These are phyloP conservation scores for Potentilla sterilis DNA, from an alignment of 306 rosid genomes.

Conservation along the genomic window DNA sequence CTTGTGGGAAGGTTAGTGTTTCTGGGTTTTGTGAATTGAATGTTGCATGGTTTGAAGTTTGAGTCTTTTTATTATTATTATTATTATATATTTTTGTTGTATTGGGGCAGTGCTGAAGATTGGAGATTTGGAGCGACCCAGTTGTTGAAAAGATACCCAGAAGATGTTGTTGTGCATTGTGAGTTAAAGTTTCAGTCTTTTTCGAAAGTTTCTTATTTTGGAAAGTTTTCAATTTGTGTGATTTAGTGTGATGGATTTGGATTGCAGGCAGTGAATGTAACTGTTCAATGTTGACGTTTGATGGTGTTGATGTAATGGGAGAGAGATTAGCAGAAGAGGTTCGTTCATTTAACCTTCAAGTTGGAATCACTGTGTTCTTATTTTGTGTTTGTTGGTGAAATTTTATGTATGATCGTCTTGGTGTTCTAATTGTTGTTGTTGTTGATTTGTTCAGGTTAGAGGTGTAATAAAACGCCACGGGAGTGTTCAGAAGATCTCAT, in stretches of 20 bases:
- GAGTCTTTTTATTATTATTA: not conserved
- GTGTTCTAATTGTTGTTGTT: not conserved
- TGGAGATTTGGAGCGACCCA: conserved; percentile 79
- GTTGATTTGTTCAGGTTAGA: conserved; percentile 45
- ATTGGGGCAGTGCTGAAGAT: conserved; percentile 55
- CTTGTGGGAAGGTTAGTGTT: conserved; percentile 63
- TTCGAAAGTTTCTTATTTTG: not conserved
- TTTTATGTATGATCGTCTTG: not conserved
- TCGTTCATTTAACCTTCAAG: not conserved
- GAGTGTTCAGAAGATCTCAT: conserved; percentile 66
- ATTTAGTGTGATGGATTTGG: conserved; percentile 11
- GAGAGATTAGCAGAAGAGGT: conserved; percentile 86
- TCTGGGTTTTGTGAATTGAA: not conserved
- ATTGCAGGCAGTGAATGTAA: conserved; percentile 82
- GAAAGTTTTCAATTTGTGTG: not conserved
- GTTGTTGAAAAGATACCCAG: conserved; percentile 54
- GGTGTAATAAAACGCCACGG: conserved; percentile 58
- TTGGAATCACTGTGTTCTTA: not conserved
- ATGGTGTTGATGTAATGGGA: conserved; percentile 88
- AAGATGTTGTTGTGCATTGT: conserved; percentile 77
- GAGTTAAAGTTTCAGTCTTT: conserved; percentile 27
- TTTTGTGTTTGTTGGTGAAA: not conserved
- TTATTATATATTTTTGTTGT: too few relatives aligned
- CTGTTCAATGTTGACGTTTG: conserved; percentile 62
- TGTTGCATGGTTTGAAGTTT: not conserved